phyloP scores from a whole-genome alignment of 768 basidiomycete genomes.

The Amanita inopinata region DNA sequence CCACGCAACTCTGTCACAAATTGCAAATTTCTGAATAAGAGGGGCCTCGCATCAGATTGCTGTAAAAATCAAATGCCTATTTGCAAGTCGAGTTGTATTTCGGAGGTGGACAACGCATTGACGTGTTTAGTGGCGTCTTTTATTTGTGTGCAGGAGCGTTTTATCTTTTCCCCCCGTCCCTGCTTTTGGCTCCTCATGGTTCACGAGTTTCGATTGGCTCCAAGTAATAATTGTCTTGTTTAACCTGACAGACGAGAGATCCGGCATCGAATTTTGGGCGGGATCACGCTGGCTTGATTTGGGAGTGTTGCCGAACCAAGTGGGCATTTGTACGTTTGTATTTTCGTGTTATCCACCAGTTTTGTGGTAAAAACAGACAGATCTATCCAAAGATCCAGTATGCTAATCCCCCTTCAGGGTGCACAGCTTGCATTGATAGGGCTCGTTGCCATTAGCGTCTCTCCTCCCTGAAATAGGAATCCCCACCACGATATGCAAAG shows the following conservation, averaged over 20 bases:
- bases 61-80: too few relatives aligned
- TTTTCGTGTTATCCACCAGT: neutral
- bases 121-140: neutral
- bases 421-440: slow-evolving; percentile 1
- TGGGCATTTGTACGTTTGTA: neutral
- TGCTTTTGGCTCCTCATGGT: too few relatives aligned
- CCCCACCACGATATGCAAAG: neutral
- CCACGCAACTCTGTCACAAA: too few relatives aligned
- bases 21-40: too few relatives aligned
- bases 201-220: neutral
- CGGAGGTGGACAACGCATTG: too few relatives aligned
- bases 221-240: neutral
- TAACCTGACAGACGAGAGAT: neutral
- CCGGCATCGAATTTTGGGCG: neutral
- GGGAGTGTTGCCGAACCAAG: neutral
- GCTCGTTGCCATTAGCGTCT: neutral
- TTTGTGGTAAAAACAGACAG: neutral
- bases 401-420: slow-evolving; percentile 7
- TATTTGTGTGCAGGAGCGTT: neutral
- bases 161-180: neutral
- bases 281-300: neutral
- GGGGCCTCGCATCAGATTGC: too few relatives aligned
- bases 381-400: neutral
- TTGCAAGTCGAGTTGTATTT: too few relatives aligned
- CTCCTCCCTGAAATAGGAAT: neutral